Percentiles rank a stretch among this genome's conserved stretches.
phyloP scores from a whole-genome alignment of 176 grass and related monocot genomes.

The Urochloa ruziziensis region DNA sequence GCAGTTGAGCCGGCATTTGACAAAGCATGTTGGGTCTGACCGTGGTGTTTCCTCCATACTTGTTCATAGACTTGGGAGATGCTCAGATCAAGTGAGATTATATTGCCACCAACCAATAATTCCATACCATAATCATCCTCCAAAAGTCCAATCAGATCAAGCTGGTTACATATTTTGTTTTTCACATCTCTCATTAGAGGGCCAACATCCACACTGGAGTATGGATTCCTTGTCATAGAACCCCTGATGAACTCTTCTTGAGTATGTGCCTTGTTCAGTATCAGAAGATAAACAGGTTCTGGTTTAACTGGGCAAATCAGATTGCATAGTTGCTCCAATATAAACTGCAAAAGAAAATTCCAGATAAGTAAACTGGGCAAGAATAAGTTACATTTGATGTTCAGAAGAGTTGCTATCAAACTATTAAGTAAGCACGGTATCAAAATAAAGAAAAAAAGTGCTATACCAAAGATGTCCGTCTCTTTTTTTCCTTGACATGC shows the following conservation, averaged over 20 bases:
- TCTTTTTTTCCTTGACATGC: slow-evolving; percentile 78
- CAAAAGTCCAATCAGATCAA: slow-evolving; percentile 88
- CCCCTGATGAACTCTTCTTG: slow-evolving; percentile 99
- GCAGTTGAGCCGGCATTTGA: slow-evolving; percentile 48
- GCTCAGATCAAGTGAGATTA: slow-evolving; percentile 99
- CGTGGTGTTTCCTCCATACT: slow-evolving; percentile 91
- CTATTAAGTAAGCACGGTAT: slow-evolving; percentile 7
- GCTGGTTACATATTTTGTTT: slow-evolving; percentile 98
- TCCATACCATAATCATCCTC: slow-evolving; percentile 99
- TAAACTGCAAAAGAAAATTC: slow-evolving; percentile 69
- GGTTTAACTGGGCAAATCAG: slow-evolving; percentile 94
- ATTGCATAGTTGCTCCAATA: slow-evolving; percentile 97
- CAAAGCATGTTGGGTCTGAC: slow-evolving; percentile 64
- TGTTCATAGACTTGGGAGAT: slow-evolving; percentile 93
- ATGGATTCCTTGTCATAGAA: slow-evolving; percentile 95
- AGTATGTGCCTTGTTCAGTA: slow-evolving; percentile 95
- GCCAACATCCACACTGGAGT: slow-evolving; percentile 86
- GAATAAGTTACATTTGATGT: slow-evolving; percentile 25
- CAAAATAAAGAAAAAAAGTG: not conserved
- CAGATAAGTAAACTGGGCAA: not conserved
- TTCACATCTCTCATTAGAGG: slow-evolving; percentile 97
- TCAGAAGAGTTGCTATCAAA: slow-evolving; percentile 2
- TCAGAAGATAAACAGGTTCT: slow-evolving; percentile 84
- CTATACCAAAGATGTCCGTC: slow-evolving; percentile 80
- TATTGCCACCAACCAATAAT: slow-evolving; percentile 90